Base-by-base conservation (phyloP, 495 filamentous ascomycete genomes). In the Apiosordaria backusii region DNA sequence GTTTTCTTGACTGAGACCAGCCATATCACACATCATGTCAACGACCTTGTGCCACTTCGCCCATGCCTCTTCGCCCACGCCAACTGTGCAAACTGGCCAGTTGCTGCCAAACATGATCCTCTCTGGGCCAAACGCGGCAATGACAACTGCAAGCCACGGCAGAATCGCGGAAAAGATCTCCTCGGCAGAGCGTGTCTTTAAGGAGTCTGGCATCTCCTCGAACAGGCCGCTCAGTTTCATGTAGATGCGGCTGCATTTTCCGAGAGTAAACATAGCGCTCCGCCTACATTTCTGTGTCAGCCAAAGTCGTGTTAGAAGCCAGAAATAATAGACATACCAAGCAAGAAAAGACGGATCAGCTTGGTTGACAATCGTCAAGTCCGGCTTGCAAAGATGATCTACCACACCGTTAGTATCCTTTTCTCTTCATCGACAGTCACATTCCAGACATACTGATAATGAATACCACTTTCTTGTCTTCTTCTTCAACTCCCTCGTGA, bases 351-450 rank as follows among this genome's bases (percentile, higher is more conserved):
- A 80, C 6, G 82, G 78, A 65, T 90, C 83, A 5, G 81, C 78
- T 21, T 80, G 76, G 64, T 65, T 82, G 75, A 77, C 75, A 75
- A 76, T 79, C 58, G 78, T 83, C 21, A 96, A 78, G 71, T 92
- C 86, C 0, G 93, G 92, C 78, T 97, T 97, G 83, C 91, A 93
- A 62, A 97, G 81, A 75, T 97, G 92, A 73, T 96, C 90, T 91
- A 59, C 10, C 35, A 10, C 35, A 2, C 5, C 35, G 35, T 45
- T 45, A 45, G 35, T 45, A 6, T 13, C n/a, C n/a, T n/a, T n/a
- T n/a, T n/a, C n/a, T 45, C 13, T 45, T 22, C 10, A 52, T 18
- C 10, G 67, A 4, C 23, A 69, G 50, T 58, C 21, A 61, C n/a
- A 62, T 55, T 61, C 19, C 57, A 60, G 19, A 81, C 85, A 72